Evolutionary conservation across 345 rosid genomes (phyloP), one percentile per base, ranked within the genome.

Genomic region (Citrus australasica): DNA sequence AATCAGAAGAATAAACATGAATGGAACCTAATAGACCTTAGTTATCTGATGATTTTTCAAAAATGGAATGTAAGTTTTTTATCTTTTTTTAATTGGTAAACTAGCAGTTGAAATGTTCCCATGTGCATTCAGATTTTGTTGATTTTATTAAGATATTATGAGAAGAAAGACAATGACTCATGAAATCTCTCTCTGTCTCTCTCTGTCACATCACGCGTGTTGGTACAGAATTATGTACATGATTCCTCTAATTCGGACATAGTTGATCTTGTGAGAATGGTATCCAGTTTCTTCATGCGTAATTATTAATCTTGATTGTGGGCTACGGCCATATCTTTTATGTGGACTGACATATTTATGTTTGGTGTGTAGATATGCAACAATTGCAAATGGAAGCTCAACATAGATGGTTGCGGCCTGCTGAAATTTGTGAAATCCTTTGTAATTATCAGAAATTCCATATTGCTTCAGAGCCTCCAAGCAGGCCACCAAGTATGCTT

Each of bases 401-500:
- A 73, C 90, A 91, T 76, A 88, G 98, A 80, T 95, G 98, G 98
- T 79, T 95, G 80, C 90, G 97, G 55, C 98, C 98, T 82, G 89
- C 96, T 73, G 98, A 95, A 88, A 95, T 95, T 75, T 92, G 95
- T 85, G 98, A 93, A 83, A 93, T 95, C 82, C 98, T 95, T 79
- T 86, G 89, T 78, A 92, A 92, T 83, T 86, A 89, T 85, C 84
- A 87, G 70, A 91, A 91, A 81, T 95, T 95, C 83, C 93, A 80
- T n/a, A 91, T 95, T 69, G 71, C 92, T 1, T 32, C 97, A 1
- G 98, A 93, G 87, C 88, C 98, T 69, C 94, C 98, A 46, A 83
- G 32, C 61, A 84, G 82, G 79, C 98, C 98, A 7, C 90, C 93
- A 69, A 90, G 98, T 95, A 95, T 77, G 90, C 63, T 83, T 76